phyloP scores from a whole-genome alignment of 2,329 filamentous ascomycete genomes.

The Aureobasidium sp. region DNA sequence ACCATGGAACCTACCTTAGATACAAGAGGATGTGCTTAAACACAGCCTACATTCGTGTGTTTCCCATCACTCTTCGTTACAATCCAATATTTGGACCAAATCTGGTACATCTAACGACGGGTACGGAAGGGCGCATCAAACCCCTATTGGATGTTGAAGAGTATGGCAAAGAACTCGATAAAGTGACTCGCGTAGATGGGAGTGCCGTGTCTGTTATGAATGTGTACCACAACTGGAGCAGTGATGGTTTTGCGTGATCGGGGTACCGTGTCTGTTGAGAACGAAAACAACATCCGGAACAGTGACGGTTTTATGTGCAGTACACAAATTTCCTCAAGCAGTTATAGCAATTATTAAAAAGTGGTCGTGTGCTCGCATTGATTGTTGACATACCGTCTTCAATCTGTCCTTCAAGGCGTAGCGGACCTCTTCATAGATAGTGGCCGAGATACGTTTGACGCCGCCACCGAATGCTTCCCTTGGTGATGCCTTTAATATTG shows the following conservation, averaged over 20 bases:
- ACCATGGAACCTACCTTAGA: too few species aligned
- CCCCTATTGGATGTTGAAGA: conserved; percentile 20
- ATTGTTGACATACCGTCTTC: conserved; percentile 44
- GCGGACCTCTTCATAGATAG: conserved; percentile 57
- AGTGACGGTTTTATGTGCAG: too few species aligned
- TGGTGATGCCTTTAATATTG: conserved; percentile 12
- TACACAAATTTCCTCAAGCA: conserved; percentile 20
- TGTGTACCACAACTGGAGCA: conserved; percentile 52
- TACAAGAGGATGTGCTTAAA: too few species aligned
- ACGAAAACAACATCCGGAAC: too few species aligned
- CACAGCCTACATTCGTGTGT: neutral
- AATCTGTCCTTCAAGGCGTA: conserved; percentile 46
- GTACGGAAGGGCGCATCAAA: conserved; percentile 38
- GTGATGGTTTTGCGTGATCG: conserved; percentile 51
- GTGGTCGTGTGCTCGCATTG: neutral
- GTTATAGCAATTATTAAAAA: neutral
- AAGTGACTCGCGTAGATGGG: conserved; percentile 42
- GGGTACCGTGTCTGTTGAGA: too few species aligned
- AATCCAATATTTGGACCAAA: neutral
- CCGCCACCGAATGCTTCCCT: conserved; percentile 37
- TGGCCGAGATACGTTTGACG: conserved; percentile 61
- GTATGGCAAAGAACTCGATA: neutral
- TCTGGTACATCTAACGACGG: neutral
- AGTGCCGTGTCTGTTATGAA: conserved; percentile 36
- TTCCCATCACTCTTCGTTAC: neutral